A percentile compares a stretch with the other conserved stretches of the same genome.
Evolutionary conservation across 2,329 filamentous ascomycete species (phyloP).

Genomic region (Penicillium psychrosexuale): DNA sequence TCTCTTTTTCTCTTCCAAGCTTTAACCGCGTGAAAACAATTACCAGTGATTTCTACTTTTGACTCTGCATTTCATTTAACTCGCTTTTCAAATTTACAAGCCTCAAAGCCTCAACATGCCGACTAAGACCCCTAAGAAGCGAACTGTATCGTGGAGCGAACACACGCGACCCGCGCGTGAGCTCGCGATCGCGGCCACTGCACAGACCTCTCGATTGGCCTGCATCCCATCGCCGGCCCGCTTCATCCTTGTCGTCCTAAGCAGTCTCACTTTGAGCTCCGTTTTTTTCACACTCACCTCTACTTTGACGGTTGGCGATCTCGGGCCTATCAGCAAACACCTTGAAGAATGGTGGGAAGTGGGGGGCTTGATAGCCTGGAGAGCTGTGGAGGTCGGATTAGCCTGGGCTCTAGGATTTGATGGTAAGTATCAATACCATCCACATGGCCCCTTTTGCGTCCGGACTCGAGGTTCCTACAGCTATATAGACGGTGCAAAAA

Average conservation of each 20-base stretch:
- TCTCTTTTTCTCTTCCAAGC: background rate
- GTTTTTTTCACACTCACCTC: conserved; percentile 62
- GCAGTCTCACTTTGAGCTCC: conserved; percentile 61
- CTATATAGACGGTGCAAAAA: background rate
- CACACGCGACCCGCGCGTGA: conserved; percentile 10
- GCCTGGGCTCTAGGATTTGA: conserved; percentile 75
- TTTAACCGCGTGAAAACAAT: background rate
- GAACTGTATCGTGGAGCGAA: conserved; percentile 14
- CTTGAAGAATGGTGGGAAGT: conserved; percentile 63
- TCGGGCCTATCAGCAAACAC: conserved; percentile 64
- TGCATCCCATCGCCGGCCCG: conserved; percentile 36
- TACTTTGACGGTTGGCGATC: conserved; percentile 60
- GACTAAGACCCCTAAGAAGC: conserved; percentile 24
- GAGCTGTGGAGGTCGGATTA: conserved; percentile 64
- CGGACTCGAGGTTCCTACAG: background rate
- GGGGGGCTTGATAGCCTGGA: conserved; percentile 52
- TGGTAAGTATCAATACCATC: conserved; percentile 31
- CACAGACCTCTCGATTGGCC: conserved; percentile 19
- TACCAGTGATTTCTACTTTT: background rate
- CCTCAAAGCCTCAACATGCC: background rate
- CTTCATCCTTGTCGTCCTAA: conserved; percentile 48
- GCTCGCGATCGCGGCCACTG: conserved; percentile 12
- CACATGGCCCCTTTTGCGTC: background rate
- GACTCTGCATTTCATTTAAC: background rate
- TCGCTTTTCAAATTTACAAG: background rate